A percentile compares a stretch with the other conserved stretches of the same genome.
Evolutionary conservation across 1,284 basidiomycete species (phyloP).

Genomic region (Irpex rosettiformis): DNA sequence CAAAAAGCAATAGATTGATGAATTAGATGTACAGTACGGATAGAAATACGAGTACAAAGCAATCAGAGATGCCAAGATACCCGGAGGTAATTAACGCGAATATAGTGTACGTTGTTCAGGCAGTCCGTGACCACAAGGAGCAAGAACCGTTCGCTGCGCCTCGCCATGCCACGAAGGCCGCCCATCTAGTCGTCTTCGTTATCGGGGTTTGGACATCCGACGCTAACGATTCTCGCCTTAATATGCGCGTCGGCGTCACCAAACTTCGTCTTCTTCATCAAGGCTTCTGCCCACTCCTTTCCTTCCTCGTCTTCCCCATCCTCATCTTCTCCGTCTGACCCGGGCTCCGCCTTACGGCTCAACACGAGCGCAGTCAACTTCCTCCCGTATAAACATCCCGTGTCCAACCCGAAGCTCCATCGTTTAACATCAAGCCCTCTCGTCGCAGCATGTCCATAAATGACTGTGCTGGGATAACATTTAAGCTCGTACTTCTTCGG

Average conservation of each 20-base stretch:
- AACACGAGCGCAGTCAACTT: conserved; percentile 59
- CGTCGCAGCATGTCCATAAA: conserved; percentile 81
- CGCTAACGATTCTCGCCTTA: conserved; percentile 23
- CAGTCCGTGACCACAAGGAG: not conserved
- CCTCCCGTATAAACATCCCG: conserved; percentile 71
- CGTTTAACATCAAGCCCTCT: conserved; percentile 75
- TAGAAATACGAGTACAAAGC: not conserved
- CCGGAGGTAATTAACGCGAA: not conserved
- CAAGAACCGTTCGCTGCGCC: too few species aligned
- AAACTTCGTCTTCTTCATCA: conserved; percentile 19
- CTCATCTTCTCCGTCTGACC: conserved; percentile 16
- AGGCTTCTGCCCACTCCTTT: too few species aligned
- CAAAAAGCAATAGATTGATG: too few species aligned
- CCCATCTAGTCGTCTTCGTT: not conserved
- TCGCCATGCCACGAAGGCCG: too few species aligned
- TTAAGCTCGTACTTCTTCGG: conserved; percentile 33
- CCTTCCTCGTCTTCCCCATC: conserved; percentile 14
- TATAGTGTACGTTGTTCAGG: not conserved
- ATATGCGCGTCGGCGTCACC: conserved; percentile 22
- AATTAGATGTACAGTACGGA: too few species aligned
- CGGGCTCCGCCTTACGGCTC: conserved; percentile 13
- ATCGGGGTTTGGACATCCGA: conserved; percentile 13
- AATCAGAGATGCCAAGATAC: not conserved
- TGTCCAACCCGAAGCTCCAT: conserved; percentile 79
- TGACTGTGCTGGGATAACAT: conserved; percentile 73